Conservation (phyloP, 2,329 filamentous ascomycete genomes). For the Aspergillus eucalypticola region DNA sequence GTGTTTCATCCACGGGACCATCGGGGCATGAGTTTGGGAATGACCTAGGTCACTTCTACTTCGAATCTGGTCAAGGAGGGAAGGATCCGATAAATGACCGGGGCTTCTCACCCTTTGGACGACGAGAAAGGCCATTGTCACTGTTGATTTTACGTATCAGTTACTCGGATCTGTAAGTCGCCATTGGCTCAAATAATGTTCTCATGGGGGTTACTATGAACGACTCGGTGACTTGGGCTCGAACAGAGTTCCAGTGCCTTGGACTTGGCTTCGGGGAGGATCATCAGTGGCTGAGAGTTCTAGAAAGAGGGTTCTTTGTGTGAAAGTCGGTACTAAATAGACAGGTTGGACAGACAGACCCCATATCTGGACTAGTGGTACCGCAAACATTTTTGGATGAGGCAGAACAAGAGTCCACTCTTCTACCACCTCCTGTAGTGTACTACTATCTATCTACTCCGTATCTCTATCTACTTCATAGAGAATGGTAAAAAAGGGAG, state of each 20-base stretch:
- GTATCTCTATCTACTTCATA: too few species aligned
- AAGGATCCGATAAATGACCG: neutral
- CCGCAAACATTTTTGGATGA: neutral
- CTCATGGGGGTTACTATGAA: neutral
- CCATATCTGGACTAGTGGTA: too few species aligned
- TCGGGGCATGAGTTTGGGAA: neutral
- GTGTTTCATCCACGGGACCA: neutral
- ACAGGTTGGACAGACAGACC: too few species aligned
- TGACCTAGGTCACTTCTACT: too few species aligned
- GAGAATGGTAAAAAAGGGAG: neutral
- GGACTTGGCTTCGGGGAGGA: neutral
- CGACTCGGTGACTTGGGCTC: neutral
- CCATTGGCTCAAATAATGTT: neutral
- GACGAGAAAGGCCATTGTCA: neutral
- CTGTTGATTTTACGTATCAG: neutral
- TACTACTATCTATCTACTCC: too few species aligned
- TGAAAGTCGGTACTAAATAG: neutral
- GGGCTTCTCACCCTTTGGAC: neutral
- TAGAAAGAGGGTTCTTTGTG: neutral
- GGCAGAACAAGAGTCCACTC: neutral
- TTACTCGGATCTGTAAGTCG: neutral
- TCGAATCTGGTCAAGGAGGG: neutral
- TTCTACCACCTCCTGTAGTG: too few species aligned
- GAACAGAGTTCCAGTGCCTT: neutral
- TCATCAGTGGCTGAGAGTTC: neutral